Percentiles rank a stretch among this genome's conserved stretches.
phyloP scores from a whole-genome alignment of 2,329 filamentous ascomycete species.

The Plenodomus lindquistii region DNA sequence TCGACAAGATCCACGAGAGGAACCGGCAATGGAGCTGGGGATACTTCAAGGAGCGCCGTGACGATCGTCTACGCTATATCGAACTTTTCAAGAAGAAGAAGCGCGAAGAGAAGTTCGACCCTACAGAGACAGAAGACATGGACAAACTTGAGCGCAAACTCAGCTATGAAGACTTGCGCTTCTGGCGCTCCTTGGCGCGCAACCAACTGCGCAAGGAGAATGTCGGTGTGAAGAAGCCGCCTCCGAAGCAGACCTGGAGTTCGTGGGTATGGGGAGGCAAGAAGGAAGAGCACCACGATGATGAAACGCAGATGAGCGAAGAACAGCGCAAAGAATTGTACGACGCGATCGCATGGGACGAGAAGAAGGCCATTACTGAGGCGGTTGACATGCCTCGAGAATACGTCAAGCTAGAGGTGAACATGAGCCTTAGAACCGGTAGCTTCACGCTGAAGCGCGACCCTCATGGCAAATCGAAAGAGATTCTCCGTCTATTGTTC shows the following conservation, averaged over 20 bases:
- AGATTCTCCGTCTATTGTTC: conserved; percentile 89
- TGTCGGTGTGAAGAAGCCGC: conserved; percentile 77
- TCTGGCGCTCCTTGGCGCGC: conserved; percentile 92
- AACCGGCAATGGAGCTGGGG: conserved; percentile 96
- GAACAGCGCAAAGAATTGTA: conserved; percentile 96
- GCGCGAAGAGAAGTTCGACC: conserved; percentile 67
- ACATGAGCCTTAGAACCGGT: conserved; percentile 90
- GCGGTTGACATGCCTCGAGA: conserved; percentile 89
- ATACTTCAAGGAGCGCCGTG: conserved; percentile 89
- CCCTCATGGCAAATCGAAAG: conserved; percentile 74
- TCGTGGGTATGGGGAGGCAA: conserved; percentile 78
- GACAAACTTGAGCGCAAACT: conserved; percentile 82
- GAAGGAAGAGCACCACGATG: conserved; percentile 67
- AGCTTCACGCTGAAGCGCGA: conserved; percentile 92
- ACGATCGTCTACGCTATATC: conserved; percentile 88
- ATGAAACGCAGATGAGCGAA: conserved; percentile 88
- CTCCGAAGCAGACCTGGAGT: conserved; percentile 82
- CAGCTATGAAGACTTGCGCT: conserved; percentile 91
- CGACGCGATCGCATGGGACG: conserved; percentile 96
- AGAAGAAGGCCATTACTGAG: conserved; percentile 87
- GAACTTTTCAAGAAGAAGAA: conserved; percentile 93
- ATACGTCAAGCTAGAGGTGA: conserved; percentile 88
- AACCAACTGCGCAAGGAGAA: conserved; percentile 97
- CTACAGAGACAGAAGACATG: conserved; percentile 73
- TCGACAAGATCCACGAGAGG: conserved; percentile 91